Conservation (phyloP, 495 filamentous ascomycete species). For the Aspergillus egyptiacus region DNA sequence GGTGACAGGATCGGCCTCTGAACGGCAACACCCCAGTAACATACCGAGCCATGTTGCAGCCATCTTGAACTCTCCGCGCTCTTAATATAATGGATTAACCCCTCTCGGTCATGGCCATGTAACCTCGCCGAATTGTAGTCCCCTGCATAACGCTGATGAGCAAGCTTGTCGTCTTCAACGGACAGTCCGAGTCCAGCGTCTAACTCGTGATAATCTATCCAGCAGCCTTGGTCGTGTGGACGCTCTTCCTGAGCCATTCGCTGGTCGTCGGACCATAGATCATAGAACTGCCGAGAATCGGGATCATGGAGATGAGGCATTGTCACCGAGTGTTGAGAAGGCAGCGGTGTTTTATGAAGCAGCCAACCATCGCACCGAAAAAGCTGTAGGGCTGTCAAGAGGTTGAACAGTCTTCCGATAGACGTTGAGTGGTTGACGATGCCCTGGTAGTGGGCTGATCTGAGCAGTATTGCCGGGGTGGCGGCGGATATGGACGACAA, state of each 20-base stretch:
- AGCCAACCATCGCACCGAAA: conserved; percentile 16
- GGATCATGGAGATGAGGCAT: conserved; percentile 41
- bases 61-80: conserved; percentile 70
- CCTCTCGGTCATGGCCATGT: conserved; percentile 53
- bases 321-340: conserved; percentile 14
- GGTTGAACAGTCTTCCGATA: background rate
- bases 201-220: conserved; percentile 11
- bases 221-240: conserved; percentile 14
- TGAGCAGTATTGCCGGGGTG: background rate
- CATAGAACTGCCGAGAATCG: conserved; percentile 29
- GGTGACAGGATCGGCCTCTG: background rate
- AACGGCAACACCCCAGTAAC: conserved; percentile 20
- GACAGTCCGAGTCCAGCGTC: conserved; percentile 3
- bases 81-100: conserved; percentile 83
- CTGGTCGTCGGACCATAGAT: conserved; percentile 27
- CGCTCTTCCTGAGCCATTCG: conserved; percentile 15
- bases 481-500: conserved; percentile 1
- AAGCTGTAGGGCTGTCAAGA: too few species aligned
- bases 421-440: background rate
- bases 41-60: conserved; percentile 60
- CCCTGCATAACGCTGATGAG: background rate
- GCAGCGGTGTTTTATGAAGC: conserved; percentile 1
- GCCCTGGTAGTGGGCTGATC: conserved; percentile 14
- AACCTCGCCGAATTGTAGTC: conserved; percentile 16
- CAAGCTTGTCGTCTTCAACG: conserved; percentile 5